A percentile compares a stretch with the other conserved stretches of the same genome.
phyloP scores from a whole-genome alignment of 2,329 filamentous ascomycete species.

The Fusarium solani-melongenae region DNA sequence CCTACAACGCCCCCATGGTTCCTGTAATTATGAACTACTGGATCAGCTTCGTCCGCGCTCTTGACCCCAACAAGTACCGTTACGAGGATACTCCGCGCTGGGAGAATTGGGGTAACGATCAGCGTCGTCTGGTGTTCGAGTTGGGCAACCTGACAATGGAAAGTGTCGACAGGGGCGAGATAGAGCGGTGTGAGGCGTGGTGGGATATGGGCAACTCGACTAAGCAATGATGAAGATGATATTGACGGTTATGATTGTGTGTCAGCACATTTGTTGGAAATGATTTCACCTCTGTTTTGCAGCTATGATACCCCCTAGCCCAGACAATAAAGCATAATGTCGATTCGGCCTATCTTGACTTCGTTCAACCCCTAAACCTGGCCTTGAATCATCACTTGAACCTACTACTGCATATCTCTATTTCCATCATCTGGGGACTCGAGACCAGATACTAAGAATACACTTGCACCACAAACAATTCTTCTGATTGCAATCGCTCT shows the following conservation, averaged over 20 bases:
- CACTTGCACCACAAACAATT: background rate
- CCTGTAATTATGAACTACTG: slow-evolving; percentile 62
- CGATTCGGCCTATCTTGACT: background rate
- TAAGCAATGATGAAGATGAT: slow-evolving; percentile 33
- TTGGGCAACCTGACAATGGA: slow-evolving; percentile 54
- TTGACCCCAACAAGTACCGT: slow-evolving; percentile 57
- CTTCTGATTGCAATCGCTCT: slow-evolving; percentile 18
- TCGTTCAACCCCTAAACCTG: background rate
- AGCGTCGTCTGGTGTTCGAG: slow-evolving; percentile 53
- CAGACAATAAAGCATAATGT: background rate
- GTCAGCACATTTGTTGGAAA: background rate
- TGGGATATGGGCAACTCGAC: slow-evolving; percentile 47
- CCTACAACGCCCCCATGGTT: slow-evolving; percentile 58
- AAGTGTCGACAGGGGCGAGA: slow-evolving; percentile 47
- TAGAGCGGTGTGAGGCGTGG: slow-evolving; percentile 56
- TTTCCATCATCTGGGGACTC: background rate
- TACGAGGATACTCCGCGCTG: slow-evolving; percentile 52
- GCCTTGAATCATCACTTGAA: background rate
- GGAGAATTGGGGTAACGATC: slow-evolving; percentile 51
- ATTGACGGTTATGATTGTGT: slow-evolving; percentile 1
- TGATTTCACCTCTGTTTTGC: background rate
- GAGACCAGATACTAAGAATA: background rate
- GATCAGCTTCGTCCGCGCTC: slow-evolving; percentile 58
- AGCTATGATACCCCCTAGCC: slow-evolving; percentile 34
- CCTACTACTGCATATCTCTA: background rate